A percentile compares a stretch with the other conserved stretches of the same genome.
Conservation (phyloP, 768 basidiomycete genomes). For the Tulasnella sp. region DNA sequence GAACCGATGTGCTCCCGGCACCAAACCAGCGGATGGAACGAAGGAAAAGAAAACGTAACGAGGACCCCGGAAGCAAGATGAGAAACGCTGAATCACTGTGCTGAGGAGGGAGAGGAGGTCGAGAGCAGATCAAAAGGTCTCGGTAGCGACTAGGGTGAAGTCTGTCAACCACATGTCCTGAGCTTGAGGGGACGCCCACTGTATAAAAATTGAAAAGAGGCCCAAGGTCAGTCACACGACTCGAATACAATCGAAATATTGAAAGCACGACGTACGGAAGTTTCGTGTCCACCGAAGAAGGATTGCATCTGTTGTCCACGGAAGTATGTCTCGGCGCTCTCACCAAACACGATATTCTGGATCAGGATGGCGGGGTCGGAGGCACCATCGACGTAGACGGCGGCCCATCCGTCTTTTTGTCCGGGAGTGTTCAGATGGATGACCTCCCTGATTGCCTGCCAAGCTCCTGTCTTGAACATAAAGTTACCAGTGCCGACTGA, state of each 20-base stretch:
- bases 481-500: slow-evolving; percentile 62
- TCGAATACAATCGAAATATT: too few relatives aligned
- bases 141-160: slow-evolving; percentile 4
- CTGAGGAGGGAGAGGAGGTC: too few relatives aligned
- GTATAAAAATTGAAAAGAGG: neutral
- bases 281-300: slow-evolving; percentile 2
- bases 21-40: too few relatives aligned
- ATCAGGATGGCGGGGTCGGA: neutral
- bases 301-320: neutral
- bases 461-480: slow-evolving; percentile 48
- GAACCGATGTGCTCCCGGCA: too few relatives aligned
- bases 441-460: slow-evolving; percentile 58
- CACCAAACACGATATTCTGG: neutral
- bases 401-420: slow-evolving; percentile 44
- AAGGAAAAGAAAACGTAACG: neutral
- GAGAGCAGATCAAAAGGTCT: neutral
- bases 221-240: too few relatives aligned
- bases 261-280: neutral
- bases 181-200: slow-evolving; percentile 13
- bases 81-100: neutral
- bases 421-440: slow-evolving; percentile 65
- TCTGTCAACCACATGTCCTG: slow-evolving; percentile 12
- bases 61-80: neutral
- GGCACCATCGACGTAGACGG: slow-evolving; percentile 15
- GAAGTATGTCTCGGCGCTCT: neutral